Conservation (phyloP, 2,329 filamentous ascomycete species). For the Fusarium sp. region DNA sequence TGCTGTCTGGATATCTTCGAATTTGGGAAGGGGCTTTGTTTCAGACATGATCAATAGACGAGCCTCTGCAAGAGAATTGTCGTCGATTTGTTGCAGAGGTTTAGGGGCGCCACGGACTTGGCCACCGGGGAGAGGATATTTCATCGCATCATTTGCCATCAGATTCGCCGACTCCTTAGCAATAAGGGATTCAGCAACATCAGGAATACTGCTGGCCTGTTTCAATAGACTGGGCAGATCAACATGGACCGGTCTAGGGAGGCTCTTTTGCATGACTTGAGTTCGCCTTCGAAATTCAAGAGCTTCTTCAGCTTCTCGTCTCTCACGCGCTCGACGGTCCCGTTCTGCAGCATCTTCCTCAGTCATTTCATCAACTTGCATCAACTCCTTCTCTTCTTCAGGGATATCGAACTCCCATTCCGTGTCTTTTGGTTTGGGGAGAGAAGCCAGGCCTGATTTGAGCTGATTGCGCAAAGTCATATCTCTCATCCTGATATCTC, state of each 20-base stretch:
- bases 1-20: slow-evolving; percentile 64
- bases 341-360: slow-evolving; percentile 76
- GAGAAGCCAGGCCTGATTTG: slow-evolving; percentile 77
- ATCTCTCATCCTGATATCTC: slow-evolving; percentile 79
- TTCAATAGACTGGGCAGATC: slow-evolving; percentile 77
- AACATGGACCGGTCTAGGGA: slow-evolving; percentile 81
- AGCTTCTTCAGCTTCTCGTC: slow-evolving; percentile 78
- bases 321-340: slow-evolving; percentile 81
- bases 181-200: slow-evolving; percentile 77
- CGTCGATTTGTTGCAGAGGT: slow-evolving; percentile 74
- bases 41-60: slow-evolving; percentile 82
- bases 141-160: slow-evolving; percentile 83
- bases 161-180: slow-evolving; percentile 82
- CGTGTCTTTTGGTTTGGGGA: slow-evolving; percentile 92
- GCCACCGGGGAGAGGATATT: slow-evolving; percentile 77
- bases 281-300: slow-evolving; percentile 86
- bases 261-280: slow-evolving; percentile 86
- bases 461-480: slow-evolving; percentile 76
- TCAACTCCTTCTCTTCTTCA: slow-evolving; percentile 78
- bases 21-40: slow-evolving; percentile 62
- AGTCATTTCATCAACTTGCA: slow-evolving; percentile 59
- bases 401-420: slow-evolving; percentile 96
- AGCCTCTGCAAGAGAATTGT: slow-evolving; percentile 79
- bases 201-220: slow-evolving; percentile 68
- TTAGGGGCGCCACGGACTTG: slow-evolving; percentile 73